A percentile compares a stretch with the other conserved stretches of the same genome.
These are phyloP conservation scores for Thecaphora frezii DNA, from an alignment of 1,284 basidiomycete genomes.

Conservation along the genomic window DNA sequence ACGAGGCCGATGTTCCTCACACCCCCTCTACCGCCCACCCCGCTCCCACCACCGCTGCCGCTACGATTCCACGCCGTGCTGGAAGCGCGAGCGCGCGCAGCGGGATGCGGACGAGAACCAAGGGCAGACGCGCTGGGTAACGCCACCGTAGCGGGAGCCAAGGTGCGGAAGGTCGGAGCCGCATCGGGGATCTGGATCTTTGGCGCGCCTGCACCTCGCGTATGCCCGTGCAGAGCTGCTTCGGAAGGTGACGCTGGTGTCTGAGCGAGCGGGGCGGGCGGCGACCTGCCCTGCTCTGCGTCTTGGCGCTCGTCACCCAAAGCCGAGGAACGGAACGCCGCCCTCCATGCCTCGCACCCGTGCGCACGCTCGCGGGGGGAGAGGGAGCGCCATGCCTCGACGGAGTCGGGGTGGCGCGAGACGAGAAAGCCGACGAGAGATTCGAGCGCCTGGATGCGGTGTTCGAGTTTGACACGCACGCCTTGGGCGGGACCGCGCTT, in stretches of 20 bases:
- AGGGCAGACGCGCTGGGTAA: no score
- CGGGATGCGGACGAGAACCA: background rate
- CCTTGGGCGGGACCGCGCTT: slow-evolving; percentile 31
- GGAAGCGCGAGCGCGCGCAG: background rate
- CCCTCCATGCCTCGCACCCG: no score
- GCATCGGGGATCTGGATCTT: no score
- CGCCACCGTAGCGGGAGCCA: no score
- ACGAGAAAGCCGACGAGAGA: slow-evolving; percentile 15
- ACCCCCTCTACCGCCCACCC: background rate
- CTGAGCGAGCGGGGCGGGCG: no score
- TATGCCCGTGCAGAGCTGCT: no score
- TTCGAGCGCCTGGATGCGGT: slow-evolving; percentile 15
- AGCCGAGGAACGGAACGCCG: no score
- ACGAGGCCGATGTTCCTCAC: slow-evolving; percentile 10
- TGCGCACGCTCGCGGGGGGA: background rate
- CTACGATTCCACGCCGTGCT: background rate
- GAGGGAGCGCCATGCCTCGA: background rate
- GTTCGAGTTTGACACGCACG: slow-evolving; percentile 18
- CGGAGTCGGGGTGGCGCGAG: background rate
- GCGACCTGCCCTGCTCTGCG: no score
- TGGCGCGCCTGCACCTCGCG: no score
- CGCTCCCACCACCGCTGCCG: background rate
- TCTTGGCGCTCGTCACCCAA: no score
- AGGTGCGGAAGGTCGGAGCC: no score
- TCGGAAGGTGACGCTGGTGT: no score